These are phyloP conservation scores for Camellia oleifera DNA, from an alignment of 179 eudicot genomes.

Conservation along the genomic window DNA sequence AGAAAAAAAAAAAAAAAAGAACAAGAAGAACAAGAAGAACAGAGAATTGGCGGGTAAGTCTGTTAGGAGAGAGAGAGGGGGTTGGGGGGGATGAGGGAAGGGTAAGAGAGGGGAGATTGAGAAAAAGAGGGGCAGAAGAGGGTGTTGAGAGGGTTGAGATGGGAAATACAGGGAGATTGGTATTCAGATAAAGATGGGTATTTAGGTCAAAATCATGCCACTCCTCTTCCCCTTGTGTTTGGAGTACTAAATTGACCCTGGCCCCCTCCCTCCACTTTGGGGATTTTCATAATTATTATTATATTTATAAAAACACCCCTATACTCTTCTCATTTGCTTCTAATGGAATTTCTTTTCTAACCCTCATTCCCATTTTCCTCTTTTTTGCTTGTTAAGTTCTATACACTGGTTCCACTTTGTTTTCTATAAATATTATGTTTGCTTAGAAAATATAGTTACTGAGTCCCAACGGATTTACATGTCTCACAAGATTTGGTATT, in stretches of 20 bases:
- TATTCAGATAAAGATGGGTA: slow-evolving; percentile 7
- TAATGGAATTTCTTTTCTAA: neutral
- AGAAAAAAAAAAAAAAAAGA: neutral
- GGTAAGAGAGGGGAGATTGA: neutral
- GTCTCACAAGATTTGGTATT: too few relatives aligned
- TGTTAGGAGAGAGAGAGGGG: neutral
- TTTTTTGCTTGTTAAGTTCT: neutral
- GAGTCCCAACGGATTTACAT: too few relatives aligned
- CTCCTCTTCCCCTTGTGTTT: neutral
- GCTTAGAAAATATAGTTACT: too few relatives aligned
- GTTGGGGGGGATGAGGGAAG: neutral
- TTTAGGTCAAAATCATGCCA: slow-evolving; percentile 11
- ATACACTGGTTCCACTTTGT: too few relatives aligned
- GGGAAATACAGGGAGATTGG: slow-evolving; percentile 3
- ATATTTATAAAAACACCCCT: too few relatives aligned
- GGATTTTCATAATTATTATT: too few relatives aligned
- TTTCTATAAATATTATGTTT: too few relatives aligned
- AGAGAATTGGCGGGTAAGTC: slow-evolving; percentile 11
- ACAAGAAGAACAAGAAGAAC: neutral
- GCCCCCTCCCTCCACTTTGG: neutral
- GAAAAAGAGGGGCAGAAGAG: slow-evolving; percentile 12
- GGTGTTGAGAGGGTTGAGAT: slow-evolving; percentile 8
- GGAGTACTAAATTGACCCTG: slow-evolving; percentile 15
- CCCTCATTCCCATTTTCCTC: neutral
- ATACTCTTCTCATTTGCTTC: neutral